A percentile compares a stretch with the other conserved stretches of the same genome.
Conservation (phyloP, 495 filamentous ascomycete genomes). For the Penicillium arizonense region DNA sequence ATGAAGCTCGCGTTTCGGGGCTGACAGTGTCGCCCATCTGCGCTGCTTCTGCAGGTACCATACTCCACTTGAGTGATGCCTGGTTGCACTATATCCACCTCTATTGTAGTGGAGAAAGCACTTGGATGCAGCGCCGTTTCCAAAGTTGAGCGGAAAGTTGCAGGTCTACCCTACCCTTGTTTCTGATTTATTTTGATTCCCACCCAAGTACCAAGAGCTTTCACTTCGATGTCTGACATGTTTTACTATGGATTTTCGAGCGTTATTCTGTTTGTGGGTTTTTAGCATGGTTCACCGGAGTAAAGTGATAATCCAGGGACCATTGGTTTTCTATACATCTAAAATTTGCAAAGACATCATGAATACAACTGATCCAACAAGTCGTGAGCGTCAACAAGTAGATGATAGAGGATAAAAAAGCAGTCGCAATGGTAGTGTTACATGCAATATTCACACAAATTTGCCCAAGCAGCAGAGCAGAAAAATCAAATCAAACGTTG, state of each 20-base stretch:
- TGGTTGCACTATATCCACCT: not conserved
- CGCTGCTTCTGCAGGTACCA: slow-evolving; percentile 6
- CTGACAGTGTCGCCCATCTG: slow-evolving; percentile 6
- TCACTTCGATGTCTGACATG: slow-evolving; percentile 13
- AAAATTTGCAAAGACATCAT: not conserved
- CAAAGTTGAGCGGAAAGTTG: not conserved
- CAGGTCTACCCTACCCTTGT: not conserved
- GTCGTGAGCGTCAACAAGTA: not conserved
- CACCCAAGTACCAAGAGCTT: not conserved
- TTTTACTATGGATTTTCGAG: slow-evolving; percentile 21
- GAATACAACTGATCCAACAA: not conserved
- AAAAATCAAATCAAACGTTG: not conserved
- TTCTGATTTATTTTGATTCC: slow-evolving; percentile 7
- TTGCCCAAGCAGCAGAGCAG: slow-evolving; percentile 3
- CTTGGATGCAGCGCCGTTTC: not conserved
- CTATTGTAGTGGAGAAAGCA: not conserved
- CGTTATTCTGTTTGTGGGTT: slow-evolving; percentile 15
- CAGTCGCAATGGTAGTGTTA: slow-evolving; percentile 8
- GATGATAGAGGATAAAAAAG: not conserved
- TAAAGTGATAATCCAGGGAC: slow-evolving; percentile 14
- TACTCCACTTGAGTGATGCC: not conserved
- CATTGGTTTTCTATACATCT: slow-evolving; percentile 10
- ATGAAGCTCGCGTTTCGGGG: slow-evolving; percentile 11
- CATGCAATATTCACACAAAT: slow-evolving; percentile 9
- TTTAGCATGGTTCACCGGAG: slow-evolving; percentile 24